These are phyloP conservation scores for Arachnopeziza araneosa DNA, from an alignment of 2,329 filamentous ascomycete genomes.

Conservation along the genomic window DNA sequence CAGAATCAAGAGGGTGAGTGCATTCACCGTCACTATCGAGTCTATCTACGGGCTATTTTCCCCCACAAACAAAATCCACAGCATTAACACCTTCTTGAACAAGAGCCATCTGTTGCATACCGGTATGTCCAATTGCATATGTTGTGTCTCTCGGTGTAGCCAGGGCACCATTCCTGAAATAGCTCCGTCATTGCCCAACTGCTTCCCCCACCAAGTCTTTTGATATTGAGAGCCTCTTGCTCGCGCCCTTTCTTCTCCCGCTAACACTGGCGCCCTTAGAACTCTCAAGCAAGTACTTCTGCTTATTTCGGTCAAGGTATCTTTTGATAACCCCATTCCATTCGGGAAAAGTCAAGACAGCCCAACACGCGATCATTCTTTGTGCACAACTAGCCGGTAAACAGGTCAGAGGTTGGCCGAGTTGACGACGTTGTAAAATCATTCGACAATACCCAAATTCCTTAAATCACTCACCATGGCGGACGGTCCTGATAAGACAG, in stretches of 20 bases:
- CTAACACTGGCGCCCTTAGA: conserved; percentile 13
- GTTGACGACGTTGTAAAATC: background rate
- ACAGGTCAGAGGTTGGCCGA: conserved; percentile 26
- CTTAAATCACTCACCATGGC: conserved; percentile 61
- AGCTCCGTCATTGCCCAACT: conserved; percentile 20
- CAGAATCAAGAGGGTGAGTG: background rate
- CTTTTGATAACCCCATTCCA: background rate
- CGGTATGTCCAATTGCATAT: conserved; percentile 25
- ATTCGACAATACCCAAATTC: conserved; percentile 1
- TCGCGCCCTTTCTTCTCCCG: conserved; percentile 9
- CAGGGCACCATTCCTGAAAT: conserved; percentile 10
- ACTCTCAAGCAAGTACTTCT: background rate
- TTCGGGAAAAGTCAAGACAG: conserved; percentile 12
- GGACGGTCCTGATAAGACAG: conserved; percentile 82
- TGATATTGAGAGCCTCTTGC: conserved; percentile 9
- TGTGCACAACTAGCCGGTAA: conserved; percentile 23
- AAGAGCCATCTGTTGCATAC: background rate
- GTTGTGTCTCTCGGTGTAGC: background rate
- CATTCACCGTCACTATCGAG: background rate
- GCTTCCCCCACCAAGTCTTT: conserved; percentile 19
- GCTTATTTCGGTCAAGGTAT: background rate
- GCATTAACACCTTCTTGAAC: background rate
- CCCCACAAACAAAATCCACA: background rate
- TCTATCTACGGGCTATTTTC: background rate
- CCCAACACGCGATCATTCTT: conserved; percentile 29